Percentiles rank a stretch among this genome's conserved stretches.
phyloP scores from a whole-genome alignment of 164 flowering plant species.

The Annona cherimola region DNA sequence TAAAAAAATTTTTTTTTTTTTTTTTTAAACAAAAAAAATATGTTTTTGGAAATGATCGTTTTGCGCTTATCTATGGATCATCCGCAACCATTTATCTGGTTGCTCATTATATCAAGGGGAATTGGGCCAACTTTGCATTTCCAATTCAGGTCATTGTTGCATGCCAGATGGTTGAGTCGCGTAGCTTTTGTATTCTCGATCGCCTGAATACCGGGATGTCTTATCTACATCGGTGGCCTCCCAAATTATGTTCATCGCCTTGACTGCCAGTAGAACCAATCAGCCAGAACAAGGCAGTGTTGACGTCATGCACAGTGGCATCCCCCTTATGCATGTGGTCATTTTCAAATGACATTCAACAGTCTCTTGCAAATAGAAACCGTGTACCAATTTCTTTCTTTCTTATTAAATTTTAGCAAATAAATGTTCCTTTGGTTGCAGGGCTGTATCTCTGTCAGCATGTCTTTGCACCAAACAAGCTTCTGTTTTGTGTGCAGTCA shows the following conservation, averaged over 20 bases:
- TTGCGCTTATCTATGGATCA: neutral
- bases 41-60: neutral
- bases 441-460: constrained; percentile 86
- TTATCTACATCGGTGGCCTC: neutral
- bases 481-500: constrained; percentile 85
- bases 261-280: neutral
- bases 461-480: constrained; percentile 63
- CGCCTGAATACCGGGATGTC: neutral
- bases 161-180: neutral
- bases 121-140: neutral
- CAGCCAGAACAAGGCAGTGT: neutral
- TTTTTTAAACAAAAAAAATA: too few relatives aligned
- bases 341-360: neutral
- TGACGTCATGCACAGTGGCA: neutral
- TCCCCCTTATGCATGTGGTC: neutral
- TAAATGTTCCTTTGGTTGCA: constrained; percentile 19
- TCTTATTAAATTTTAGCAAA: neutral
- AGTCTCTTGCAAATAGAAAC: neutral
- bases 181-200: too few relatives aligned
- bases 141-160: neutral
- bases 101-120: neutral
- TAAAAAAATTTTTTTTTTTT: too few relatives aligned
- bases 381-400: neutral
- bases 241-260: neutral
- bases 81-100: neutral